Percentiles rank a stretch among this genome's conserved stretches.
phyloP scores from a whole-genome alignment of 225 moss, liverwort and hornwort genomes.

The Climacium dendroides region DNA sequence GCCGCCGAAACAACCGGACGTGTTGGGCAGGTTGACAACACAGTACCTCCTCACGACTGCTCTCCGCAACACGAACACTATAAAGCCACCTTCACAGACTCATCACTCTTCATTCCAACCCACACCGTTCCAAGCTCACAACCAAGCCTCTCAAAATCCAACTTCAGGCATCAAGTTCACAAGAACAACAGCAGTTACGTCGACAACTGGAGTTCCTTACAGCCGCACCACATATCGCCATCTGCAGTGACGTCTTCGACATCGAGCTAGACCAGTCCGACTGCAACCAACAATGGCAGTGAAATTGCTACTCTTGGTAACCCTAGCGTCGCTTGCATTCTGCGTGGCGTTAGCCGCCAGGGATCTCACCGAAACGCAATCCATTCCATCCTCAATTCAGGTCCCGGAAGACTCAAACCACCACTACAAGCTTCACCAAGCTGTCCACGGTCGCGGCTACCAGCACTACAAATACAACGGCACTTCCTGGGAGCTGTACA shows the following conservation, averaged over 20 bases:
- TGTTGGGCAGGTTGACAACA: background rate
- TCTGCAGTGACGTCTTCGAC: background rate
- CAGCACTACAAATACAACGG: constrained; percentile 30
- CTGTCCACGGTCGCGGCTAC: constrained; percentile 5
- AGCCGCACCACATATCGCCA: background rate
- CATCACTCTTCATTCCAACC: background rate
- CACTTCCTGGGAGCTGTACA: background rate
- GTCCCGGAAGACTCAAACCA: background rate
- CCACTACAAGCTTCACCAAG: background rate
- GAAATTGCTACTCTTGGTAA: background rate
- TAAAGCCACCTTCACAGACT: background rate
- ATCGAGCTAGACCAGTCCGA: background rate
- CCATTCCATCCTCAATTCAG: background rate
- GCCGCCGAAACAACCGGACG: background rate
- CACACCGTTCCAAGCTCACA: background rate
- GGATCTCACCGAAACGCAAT: background rate
- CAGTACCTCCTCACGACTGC: too few relatives aligned
- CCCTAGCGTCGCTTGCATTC: background rate
- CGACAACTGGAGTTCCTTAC: too few relatives aligned
- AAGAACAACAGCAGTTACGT: background rate
- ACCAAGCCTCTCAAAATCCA: background rate
- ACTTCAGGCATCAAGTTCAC: background rate
- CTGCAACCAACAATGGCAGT: background rate
- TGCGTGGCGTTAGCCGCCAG: background rate
- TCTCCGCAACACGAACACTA: background rate